Evolutionary conservation across 768 basidiomycete species (phyloP).

Genomic region (Pulveroboletus frians): DNA sequence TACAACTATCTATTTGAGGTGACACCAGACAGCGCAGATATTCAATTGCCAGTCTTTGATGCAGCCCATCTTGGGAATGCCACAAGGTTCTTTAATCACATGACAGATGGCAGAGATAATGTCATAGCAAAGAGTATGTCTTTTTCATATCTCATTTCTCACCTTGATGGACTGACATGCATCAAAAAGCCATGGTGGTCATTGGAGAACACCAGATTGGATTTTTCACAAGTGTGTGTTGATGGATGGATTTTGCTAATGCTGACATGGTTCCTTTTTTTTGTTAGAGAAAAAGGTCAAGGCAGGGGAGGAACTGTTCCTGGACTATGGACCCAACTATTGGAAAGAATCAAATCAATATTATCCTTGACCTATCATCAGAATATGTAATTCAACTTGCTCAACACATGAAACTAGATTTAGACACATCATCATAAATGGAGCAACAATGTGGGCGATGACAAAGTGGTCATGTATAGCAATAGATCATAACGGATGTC

Average conservation of each 20-base stretch:
- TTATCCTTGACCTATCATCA: too few species aligned
- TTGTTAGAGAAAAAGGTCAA: slow-evolving; percentile 23
- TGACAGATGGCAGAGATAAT: slow-evolving; percentile 1
- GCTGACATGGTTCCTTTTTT: not conserved
- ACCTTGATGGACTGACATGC: not conserved
- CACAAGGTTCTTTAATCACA: slow-evolving; percentile 43
- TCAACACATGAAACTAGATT: not conserved
- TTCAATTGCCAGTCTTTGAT: slow-evolving; percentile 24
- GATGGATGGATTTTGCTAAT: not conserved
- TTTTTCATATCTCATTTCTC: not conserved
- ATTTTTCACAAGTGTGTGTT: slow-evolving; percentile 33
- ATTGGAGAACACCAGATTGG: slow-evolving; percentile 34
- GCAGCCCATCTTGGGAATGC: slow-evolving; percentile 41
- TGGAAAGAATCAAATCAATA: slow-evolving; percentile 12
- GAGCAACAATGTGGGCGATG: too few species aligned
- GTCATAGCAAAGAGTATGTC: slow-evolving; percentile 27
- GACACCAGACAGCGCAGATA: not conserved
- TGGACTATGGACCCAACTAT: slow-evolving; percentile 32
- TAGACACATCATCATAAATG: too few species aligned
- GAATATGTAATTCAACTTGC: too few species aligned
- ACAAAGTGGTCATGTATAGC: not conserved
- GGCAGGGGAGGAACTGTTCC: slow-evolving; percentile 31
- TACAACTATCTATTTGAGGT: slow-evolving; percentile 36
- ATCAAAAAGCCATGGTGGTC: slow-evolving; percentile 24
- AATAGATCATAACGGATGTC: slow-evolving; percentile 38